Conservation (phyloP, 352 stramenopile genomes). For the Phytophthora quininea region DNA sequence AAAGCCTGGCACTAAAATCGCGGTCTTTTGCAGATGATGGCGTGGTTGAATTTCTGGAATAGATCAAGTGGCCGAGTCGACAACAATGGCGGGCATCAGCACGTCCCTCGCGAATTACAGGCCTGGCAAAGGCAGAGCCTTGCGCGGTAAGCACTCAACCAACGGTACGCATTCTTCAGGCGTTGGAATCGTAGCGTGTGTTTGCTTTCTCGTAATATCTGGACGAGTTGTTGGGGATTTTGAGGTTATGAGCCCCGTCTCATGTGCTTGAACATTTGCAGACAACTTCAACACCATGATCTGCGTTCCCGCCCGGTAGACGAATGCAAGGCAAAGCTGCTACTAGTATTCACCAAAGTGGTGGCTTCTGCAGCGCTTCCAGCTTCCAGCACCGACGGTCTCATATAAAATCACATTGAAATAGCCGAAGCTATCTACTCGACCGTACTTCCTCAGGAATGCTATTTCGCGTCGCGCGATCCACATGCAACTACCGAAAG, state of each 20-base stretch:
- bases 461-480: too few species aligned
- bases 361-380: too few species aligned
- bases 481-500: background rate
- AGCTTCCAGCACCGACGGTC: too few species aligned
- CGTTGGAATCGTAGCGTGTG: too few species aligned
- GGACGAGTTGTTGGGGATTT: background rate
- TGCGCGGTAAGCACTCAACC: background rate
- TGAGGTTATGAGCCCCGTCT: background rate
- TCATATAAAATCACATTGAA: too few species aligned
- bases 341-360: too few species aligned
- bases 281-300: background rate
- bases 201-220: too few species aligned
- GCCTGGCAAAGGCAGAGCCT: background rate
- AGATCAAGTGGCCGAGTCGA: background rate
- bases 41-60: slow-evolving; percentile 6
- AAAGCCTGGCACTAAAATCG: too few species aligned
- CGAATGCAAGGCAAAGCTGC: too few species aligned
- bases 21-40: background rate
- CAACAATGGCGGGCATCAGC: background rate
- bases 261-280: background rate
- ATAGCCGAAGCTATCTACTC: too few species aligned
- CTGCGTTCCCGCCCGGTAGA: background rate
- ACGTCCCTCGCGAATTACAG: background rate
- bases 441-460: too few species aligned
- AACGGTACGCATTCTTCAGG: background rate